Evolutionary conservation across 257 asterid genomes (phyloP).

Genomic region (Anisodus tanguticus): DNA sequence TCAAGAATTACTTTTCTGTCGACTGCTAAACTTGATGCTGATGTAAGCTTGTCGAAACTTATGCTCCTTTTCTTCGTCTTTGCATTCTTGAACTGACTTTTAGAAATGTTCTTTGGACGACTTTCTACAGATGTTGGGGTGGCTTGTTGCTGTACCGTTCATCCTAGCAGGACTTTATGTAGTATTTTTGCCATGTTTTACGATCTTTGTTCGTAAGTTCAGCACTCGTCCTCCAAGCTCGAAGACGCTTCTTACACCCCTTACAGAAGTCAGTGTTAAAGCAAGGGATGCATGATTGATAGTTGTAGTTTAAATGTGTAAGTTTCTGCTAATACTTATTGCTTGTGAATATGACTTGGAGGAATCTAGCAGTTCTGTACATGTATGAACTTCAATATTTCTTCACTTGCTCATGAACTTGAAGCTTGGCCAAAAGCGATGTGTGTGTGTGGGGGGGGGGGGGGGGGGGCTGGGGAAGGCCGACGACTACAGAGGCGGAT

Average conservation of each 20-base stretch:
- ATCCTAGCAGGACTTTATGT: constrained; percentile 65
- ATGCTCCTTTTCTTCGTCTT: neutral
- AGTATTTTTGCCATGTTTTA: constrained; percentile 70
- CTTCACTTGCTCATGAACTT: neutral
- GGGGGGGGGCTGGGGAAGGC: constrained; percentile 13
- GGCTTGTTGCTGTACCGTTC: constrained; percentile 85
- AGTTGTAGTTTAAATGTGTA: neutral
- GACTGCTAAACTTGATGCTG: neutral
- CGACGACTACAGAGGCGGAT: neutral
- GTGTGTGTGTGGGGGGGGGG: no score
- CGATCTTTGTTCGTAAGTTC: constrained; percentile 68
- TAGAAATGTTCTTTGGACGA: neutral
- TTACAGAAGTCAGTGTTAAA: constrained; percentile 71
- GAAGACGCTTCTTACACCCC: constrained; percentile 50
- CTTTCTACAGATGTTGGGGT: constrained; percentile 77
- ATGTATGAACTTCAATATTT: constrained; percentile 12
- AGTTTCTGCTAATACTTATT: constrained; percentile 8
- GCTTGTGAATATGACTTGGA: constrained; percentile 26
- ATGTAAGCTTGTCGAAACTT: neutral
- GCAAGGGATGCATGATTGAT: constrained; percentile 66
- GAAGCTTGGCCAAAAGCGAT: neutral
- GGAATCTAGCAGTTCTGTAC: constrained; percentile 17
- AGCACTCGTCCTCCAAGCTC: constrained; percentile 64
- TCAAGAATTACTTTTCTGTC: neutral
- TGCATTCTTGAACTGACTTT: neutral